phyloP scores from a whole-genome alignment of 2,329 filamentous ascomycete species.

The Grosmannia clavigera region DNA sequence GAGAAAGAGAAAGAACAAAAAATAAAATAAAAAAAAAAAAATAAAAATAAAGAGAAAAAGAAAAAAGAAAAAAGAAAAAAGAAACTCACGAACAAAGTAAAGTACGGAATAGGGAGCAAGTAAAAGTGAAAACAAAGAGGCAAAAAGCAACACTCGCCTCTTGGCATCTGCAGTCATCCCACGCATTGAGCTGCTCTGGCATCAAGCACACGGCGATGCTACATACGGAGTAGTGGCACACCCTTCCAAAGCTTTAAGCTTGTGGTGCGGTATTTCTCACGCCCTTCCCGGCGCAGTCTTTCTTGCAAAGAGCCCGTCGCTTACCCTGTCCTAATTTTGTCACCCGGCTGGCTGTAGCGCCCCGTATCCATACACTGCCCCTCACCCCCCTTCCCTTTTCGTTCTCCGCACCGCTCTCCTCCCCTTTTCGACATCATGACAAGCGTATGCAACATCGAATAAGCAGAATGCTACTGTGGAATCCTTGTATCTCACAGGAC shows the following conservation, averaged over 20 bases:
- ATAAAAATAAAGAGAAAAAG: neutral
- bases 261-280: neutral
- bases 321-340: conserved; percentile 6
- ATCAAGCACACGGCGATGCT: too few relatives aligned
- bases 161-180: too few relatives aligned
- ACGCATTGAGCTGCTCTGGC: too few relatives aligned
- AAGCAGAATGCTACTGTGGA: neutral
- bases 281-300: neutral
- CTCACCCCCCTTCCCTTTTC: neutral
- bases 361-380: neutral
- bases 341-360: neutral
- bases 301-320: neutral
- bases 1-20: neutral
- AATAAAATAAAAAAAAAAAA: neutral
- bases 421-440: neutral
- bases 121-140: too few relatives aligned
- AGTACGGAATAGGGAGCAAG: too few relatives aligned
- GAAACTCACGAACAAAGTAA: neutral
- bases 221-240: too few relatives aligned
- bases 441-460: neutral
- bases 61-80: neutral
- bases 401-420: neutral
- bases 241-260: neutral
- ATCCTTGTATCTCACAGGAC: neutral
- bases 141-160: too few relatives aligned